Evolutionary conservation across 2,329 filamentous ascomycete species (phyloP).

Genomic region (Curvularia spicifera): DNA sequence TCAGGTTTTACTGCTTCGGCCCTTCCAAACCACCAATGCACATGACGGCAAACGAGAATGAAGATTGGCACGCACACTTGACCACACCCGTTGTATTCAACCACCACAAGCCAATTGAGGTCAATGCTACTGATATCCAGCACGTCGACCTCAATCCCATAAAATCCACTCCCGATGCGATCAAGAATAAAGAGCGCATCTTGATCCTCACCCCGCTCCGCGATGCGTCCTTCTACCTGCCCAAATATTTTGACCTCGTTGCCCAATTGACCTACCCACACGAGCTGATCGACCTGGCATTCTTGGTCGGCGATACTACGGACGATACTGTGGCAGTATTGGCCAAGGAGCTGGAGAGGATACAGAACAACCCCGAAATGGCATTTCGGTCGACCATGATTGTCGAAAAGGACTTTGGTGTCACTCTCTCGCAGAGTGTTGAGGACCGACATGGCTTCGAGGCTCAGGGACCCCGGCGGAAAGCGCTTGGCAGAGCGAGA

Average conservation of each 20-base stretch:
- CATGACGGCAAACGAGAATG: constrained; percentile 90
- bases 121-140: constrained; percentile 81
- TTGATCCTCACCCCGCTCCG: constrained; percentile 92
- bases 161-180: constrained; percentile 78
- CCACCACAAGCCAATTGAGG: constrained; percentile 83
- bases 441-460: constrained; percentile 83
- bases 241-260: constrained; percentile 92
- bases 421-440: constrained; percentile 76
- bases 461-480: constrained; percentile 87
- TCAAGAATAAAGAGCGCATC: constrained; percentile 81
- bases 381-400: constrained; percentile 86
- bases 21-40: constrained; percentile 94
- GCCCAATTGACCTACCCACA: constrained; percentile 92
- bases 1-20: constrained; percentile 96
- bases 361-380: constrained; percentile 79
- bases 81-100: constrained; percentile 97
- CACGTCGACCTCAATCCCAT: constrained; percentile 85
- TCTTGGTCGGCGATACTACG: constrained; percentile 88
- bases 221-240: constrained; percentile 81
- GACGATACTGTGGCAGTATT: constrained; percentile 93
- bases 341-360: constrained; percentile 81
- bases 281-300: constrained; percentile 90
- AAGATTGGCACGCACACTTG: constrained; percentile 84
- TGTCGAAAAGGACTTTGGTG: constrained; percentile 89
- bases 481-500: constrained; percentile 85